phyloP scores from a whole-genome alignment of 2,329 filamentous ascomycete species.

The Aureobasidium namibiae region DNA sequence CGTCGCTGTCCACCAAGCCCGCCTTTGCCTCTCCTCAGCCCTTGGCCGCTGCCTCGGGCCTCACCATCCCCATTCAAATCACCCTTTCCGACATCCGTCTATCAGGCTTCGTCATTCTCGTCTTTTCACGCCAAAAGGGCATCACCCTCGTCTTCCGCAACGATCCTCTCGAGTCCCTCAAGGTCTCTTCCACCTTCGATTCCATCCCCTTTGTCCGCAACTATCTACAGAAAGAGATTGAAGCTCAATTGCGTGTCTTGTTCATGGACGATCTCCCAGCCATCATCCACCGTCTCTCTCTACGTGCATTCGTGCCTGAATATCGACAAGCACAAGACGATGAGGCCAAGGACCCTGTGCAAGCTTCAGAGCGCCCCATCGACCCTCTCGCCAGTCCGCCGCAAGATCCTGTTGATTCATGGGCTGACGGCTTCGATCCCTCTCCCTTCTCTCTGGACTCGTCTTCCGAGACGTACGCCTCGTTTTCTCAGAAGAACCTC shows the following conservation, averaged over 20 bases:
- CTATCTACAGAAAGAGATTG: conserved; percentile 92
- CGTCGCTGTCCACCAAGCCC: conserved; percentile 85
- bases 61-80: conserved; percentile 96
- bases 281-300: conserved; percentile 86
- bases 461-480: conserved; percentile 70
- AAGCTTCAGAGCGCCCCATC: conserved; percentile 16
- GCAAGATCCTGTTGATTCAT: conserved; percentile 63
- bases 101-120: conserved; percentile 92
- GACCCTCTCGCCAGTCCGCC: conserved; percentile 35
- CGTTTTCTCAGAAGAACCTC: conserved; percentile 94
- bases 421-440: conserved; percentile 61
- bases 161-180: conserved; percentile 93
- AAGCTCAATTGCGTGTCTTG: conserved; percentile 79
- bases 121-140: conserved; percentile 96
- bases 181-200: conserved; percentile 97
- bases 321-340: conserved; percentile 58
- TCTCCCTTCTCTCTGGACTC: conserved; percentile 72
- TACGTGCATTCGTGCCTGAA: conserved; percentile 84
- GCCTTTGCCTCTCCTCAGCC: conserved; percentile 86
- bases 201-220: conserved; percentile 97
- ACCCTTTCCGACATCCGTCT: conserved; percentile 92
- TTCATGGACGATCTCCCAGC: conserved; percentile 98
- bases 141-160: conserved; percentile 95
- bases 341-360: conserved; percentile 40
- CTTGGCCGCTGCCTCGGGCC: conserved; percentile 77